Evolutionary conservation across 2,329 filamentous ascomycete genomes (phyloP).

Genomic region (Dactylellina parvicollis): DNA sequence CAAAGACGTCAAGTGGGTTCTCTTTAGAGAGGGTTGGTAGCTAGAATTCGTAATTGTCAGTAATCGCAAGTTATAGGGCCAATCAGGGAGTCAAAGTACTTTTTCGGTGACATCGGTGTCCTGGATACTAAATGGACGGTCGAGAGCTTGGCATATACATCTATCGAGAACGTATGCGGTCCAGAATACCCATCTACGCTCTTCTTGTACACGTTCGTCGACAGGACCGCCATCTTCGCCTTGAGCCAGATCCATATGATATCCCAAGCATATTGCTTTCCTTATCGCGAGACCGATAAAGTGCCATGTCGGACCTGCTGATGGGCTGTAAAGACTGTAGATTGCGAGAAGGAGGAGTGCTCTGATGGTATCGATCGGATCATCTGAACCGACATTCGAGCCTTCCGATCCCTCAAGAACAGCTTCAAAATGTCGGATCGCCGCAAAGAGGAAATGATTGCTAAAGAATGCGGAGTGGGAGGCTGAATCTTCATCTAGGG

Average conservation of each 20-base stretch:
- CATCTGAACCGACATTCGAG: slow-evolving; percentile 47
- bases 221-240: slow-evolving; percentile 46
- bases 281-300: slow-evolving; percentile 51
- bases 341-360: slow-evolving; percentile 48
- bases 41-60: slow-evolving; percentile 10
- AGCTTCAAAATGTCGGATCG: slow-evolving; percentile 51
- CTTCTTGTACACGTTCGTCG: slow-evolving; percentile 46
- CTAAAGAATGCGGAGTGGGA: slow-evolving; percentile 50
- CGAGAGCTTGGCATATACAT: slow-evolving; percentile 51
- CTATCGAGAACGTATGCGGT: slow-evolving; percentile 51
- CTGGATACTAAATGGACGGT: slow-evolving; percentile 52
- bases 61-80: not conserved
- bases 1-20: slow-evolving; percentile 48
- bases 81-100: not conserved
- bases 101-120: slow-evolving; percentile 52
- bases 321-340: slow-evolving; percentile 49
- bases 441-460: slow-evolving; percentile 53
- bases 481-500: slow-evolving; percentile 49
- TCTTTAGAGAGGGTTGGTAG: slow-evolving; percentile 39
- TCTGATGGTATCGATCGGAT: slow-evolving; percentile 52
- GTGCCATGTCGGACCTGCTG: slow-evolving; percentile 52
- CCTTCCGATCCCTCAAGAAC: slow-evolving; percentile 50
- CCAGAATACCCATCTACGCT: slow-evolving; percentile 53
- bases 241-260: slow-evolving; percentile 53
- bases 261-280: slow-evolving; percentile 51